Evolutionary conservation across 1,139 yeast species (phyloP).

Genomic region (Petasospora rhodanensis): DNA sequence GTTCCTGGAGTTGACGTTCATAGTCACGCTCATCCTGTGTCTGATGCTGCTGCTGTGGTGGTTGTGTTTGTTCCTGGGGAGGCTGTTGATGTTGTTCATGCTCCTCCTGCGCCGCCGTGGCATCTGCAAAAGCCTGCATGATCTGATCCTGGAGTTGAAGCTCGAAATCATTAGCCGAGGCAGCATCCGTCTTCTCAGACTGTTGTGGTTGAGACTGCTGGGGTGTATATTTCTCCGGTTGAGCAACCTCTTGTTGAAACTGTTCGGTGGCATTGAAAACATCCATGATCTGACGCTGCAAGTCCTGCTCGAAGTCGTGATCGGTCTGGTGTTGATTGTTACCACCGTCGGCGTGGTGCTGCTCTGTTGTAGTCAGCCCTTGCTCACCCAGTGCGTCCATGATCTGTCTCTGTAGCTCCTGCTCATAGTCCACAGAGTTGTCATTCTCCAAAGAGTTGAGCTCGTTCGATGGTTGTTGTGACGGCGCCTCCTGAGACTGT

Average conservation of each 20-base stretch:
- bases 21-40: constrained; percentile 9
- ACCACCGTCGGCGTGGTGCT: not conserved
- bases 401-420: constrained; percentile 23
- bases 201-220: constrained; percentile 3
- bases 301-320: constrained; percentile 13
- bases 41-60: constrained; percentile 3
- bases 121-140: constrained; percentile 20
- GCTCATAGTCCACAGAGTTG: constrained; percentile 15
- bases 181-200: constrained; percentile 3
- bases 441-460: not conserved
- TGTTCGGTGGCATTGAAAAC: constrained; percentile 14
- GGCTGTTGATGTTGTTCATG: not conserved
- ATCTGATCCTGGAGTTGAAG: constrained; percentile 21
- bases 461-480: constrained; percentile 4
- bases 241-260: not conserved
- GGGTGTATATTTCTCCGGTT: no score
- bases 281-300: constrained; percentile 18
- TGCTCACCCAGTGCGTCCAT: constrained; percentile 19
- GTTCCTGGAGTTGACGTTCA: constrained; percentile 23
- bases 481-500: no score
- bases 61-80: not conserved
- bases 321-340: no score
- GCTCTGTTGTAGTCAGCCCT: not conserved
- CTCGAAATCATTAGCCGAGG: constrained; percentile 15
- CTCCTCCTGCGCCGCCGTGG: constrained; percentile 2